Percentiles rank a stretch among this genome's conserved stretches.
Conservation (phyloP, 352 stramenopile species). For the Detonula confervacea region DNA sequence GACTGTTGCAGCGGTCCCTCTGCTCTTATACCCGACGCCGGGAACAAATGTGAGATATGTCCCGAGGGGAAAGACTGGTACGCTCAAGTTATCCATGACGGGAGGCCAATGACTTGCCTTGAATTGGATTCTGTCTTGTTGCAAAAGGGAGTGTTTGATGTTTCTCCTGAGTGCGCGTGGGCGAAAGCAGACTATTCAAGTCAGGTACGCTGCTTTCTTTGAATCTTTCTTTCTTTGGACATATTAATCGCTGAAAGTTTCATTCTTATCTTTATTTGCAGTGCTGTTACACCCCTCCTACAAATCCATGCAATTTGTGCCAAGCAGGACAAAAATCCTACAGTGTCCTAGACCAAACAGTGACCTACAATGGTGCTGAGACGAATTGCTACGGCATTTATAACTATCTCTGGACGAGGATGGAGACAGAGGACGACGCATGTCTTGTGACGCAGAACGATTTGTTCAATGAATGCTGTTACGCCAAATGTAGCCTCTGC, state of each 20-base stretch:
- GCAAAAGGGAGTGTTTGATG: slow-evolving; percentile 48
- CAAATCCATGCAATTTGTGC: slow-evolving; percentile 58
- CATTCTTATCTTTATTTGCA: slow-evolving; percentile 18
- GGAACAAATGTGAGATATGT: slow-evolving; percentile 66
- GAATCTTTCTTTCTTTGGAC: not conserved
- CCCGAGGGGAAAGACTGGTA: slow-evolving; percentile 68
- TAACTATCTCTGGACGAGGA: slow-evolving; percentile 58
- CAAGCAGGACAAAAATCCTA: slow-evolving; percentile 46
- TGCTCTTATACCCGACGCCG: slow-evolving; percentile 49
- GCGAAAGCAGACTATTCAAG: slow-evolving; percentile 49
- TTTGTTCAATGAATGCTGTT: slow-evolving; percentile 60
- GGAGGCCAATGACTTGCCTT: slow-evolving; percentile 62
- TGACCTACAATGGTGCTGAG: slow-evolving; percentile 58
- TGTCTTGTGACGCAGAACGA: slow-evolving; percentile 53
- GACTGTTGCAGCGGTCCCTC: slow-evolving; percentile 61
- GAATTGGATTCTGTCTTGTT: slow-evolving; percentile 65
- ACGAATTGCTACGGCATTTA: slow-evolving; percentile 61
- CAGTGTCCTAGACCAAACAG: slow-evolving; percentile 48
- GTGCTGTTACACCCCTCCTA: slow-evolving; percentile 62
- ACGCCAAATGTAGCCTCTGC: slow-evolving; percentile 58
- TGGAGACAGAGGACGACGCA: slow-evolving; percentile 49
- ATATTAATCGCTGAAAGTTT: not conserved
- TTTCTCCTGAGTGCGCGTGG: slow-evolving; percentile 47
- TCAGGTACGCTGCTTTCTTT: slow-evolving; percentile 15
- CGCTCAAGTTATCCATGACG: slow-evolving; percentile 45